Conservation (phyloP, 228 moss, liverwort and hornwort genomes). For the Sphagnum magellanicum region DNA sequence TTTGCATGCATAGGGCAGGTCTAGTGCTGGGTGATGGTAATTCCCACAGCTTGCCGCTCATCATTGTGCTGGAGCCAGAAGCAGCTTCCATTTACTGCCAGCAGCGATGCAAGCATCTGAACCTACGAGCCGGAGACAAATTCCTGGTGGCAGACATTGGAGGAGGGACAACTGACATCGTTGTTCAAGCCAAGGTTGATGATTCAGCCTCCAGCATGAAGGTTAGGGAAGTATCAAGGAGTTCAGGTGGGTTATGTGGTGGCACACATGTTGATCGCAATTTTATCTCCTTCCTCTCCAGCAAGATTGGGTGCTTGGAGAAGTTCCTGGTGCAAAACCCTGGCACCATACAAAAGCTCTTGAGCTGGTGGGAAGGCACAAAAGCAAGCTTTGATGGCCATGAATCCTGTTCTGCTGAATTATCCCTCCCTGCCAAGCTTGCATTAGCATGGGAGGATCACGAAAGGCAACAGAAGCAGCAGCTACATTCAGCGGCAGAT, state of each 20-base stretch:
- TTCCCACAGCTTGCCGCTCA: background rate
- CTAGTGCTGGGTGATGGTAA: constrained; percentile 7
- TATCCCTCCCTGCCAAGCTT: constrained; percentile 21
- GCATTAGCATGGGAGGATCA: constrained; percentile 19
- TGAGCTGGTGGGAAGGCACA: constrained; percentile 25
- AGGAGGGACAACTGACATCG: constrained; percentile 28
- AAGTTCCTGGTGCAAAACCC: constrained; percentile 24
- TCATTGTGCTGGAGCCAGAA: constrained; percentile 26
- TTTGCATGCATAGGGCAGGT: constrained; percentile 35
- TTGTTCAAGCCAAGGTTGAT: constrained; percentile 12
- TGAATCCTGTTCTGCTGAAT: constrained; percentile 5
- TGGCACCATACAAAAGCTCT: constrained; percentile 10
- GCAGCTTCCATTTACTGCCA: constrained; percentile 32
- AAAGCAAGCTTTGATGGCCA: constrained; percentile 30
- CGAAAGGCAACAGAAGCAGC: background rate
- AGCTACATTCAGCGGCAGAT: too few species aligned
- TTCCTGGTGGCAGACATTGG: constrained; percentile 28
- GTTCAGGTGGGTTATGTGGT: constrained; percentile 45
- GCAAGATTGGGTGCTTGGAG: constrained; percentile 25
- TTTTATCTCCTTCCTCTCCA: constrained; percentile 22
- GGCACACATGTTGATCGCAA: constrained; percentile 29
- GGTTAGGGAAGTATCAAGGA: constrained; percentile 37
- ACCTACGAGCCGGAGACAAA: constrained; percentile 13
- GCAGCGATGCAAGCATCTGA: constrained; percentile 5
- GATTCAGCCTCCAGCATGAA: background rate